Evolutionary conservation across 192 early-diverging fungal genomes (phyloP).

Genomic region (Paraglomus occultum): DNA sequence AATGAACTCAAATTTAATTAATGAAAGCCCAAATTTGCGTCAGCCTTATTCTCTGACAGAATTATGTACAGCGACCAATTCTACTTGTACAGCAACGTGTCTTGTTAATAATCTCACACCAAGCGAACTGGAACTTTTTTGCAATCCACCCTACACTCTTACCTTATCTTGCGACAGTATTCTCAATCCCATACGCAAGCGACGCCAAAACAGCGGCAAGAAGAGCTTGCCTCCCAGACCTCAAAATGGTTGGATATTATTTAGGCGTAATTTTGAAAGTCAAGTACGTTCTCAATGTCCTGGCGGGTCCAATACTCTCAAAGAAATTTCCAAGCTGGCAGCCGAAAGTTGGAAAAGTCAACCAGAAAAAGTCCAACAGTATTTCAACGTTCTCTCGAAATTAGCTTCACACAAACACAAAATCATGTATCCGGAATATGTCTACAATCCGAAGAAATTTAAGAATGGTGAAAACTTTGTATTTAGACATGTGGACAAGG

Average conservation of each 20-base stretch:
- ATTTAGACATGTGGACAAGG: too few relatives aligned
- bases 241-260: conserved; percentile 26
- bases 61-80: too few relatives aligned
- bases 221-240: background rate
- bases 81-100: too few relatives aligned
- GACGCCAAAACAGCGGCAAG: conserved; percentile 2
- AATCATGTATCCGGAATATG: conserved; percentile 11
- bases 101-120: too few relatives aligned
- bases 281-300: background rate
- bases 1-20: too few relatives aligned
- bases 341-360: conserved; percentile 10
- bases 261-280: conserved; percentile 22
- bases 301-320: background rate
- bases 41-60: too few relatives aligned
- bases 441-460: conserved; percentile 17
- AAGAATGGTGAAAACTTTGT: too few relatives aligned
- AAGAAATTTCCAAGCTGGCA: conserved; percentile 7
- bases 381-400: conserved; percentile 15
- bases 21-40: too few relatives aligned
- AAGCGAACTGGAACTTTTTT: background rate
- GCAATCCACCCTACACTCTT: conserved; percentile 20
- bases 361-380: conserved; percentile 7
- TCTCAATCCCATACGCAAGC: background rate
- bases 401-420: conserved; percentile 20
- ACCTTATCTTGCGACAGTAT: background rate